Conservation (phyloP, 2,329 filamentous ascomycete genomes). For the Alternaria viburni region DNA sequence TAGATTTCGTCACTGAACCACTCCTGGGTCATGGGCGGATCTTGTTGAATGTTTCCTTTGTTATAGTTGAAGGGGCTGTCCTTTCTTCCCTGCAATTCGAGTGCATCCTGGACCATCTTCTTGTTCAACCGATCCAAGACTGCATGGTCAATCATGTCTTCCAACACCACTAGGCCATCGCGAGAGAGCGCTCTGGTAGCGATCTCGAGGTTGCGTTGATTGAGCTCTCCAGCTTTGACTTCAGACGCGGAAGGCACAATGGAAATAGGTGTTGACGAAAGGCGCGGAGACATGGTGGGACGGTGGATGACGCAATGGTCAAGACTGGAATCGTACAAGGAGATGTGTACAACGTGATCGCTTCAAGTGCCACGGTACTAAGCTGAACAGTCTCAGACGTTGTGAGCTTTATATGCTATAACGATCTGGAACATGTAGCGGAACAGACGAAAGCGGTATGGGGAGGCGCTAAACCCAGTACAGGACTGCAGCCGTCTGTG, state of each 20-base stretch:
- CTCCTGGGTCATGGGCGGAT: slow-evolving; percentile 59
- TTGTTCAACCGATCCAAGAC: slow-evolving; percentile 62
- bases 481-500: slow-evolving; percentile 13
- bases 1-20: slow-evolving; percentile 54
- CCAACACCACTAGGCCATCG: slow-evolving; percentile 44
- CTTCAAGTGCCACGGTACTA: neutral
- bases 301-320: neutral
- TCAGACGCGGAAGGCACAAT: slow-evolving; percentile 53
- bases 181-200: slow-evolving; percentile 34
- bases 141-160: slow-evolving; percentile 50
- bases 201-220: slow-evolving; percentile 60
- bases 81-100: slow-evolving; percentile 57
- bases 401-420: slow-evolving; percentile 5
- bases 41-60: slow-evolving; percentile 67
- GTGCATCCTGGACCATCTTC: slow-evolving; percentile 66
- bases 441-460: slow-evolving; percentile 13
- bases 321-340: neutral
- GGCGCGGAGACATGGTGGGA: slow-evolving; percentile 20
- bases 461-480: slow-evolving; percentile 16
- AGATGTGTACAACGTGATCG: neutral
- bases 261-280: slow-evolving; percentile 39
- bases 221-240: slow-evolving; percentile 48
- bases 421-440: slow-evolving; percentile 3
- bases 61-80: slow-evolving; percentile 68
- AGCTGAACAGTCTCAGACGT: neutral